Base-by-base conservation (phyloP, 306 rosid species). In the Medicago arabica region DNA sequence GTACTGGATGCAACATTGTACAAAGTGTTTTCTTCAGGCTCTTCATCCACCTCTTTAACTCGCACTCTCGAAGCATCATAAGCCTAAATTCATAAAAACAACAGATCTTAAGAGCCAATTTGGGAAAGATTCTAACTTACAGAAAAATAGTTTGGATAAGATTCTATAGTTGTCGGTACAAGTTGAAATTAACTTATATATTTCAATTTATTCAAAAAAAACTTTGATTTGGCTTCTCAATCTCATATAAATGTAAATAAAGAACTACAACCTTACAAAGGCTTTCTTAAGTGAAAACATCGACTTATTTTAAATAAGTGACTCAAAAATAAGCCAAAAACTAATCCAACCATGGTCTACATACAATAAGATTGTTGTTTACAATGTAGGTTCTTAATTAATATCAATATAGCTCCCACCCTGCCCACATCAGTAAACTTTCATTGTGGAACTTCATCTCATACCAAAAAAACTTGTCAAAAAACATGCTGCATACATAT, bases 11-110 rank as follows among this genome's bases (percentile, higher is more conserved):
- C 96, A 58, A 89, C 97, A 71, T 41, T 80, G 71, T 86, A 87
- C 3, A 90, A 19, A 38, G 71, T 36, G 38, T 75, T 83, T 64
- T 76, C 96, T 64, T 79, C 67, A 21, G 81, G 82, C 58, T 85
- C 89, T n/a, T 13, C 81, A 10, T 82, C 80, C 12, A 54, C 82
- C 79, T 76, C 82, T 2, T 89, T 69, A 76, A 96, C 85, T 40
- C 47, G 69, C 76, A 96, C 72, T 41, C 87, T 88, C 0, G 98
- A 89, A 76, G 98, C 99, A 83, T 96, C 93, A 82, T 85, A 92
- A 3, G 99, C 99, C 99, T 95, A 77, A 50, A 87, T 41, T 68
- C 72, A 11, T 50, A 64, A 74, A 16, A 19, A 49, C 15, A 31
- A 2, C 54, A 67, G n/a, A 28, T 16, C 62, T 3, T 50, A 50